Evolutionary conservation across 139 green algal genomes (phyloP).

Genomic region (Gonium pectorale): DNA sequence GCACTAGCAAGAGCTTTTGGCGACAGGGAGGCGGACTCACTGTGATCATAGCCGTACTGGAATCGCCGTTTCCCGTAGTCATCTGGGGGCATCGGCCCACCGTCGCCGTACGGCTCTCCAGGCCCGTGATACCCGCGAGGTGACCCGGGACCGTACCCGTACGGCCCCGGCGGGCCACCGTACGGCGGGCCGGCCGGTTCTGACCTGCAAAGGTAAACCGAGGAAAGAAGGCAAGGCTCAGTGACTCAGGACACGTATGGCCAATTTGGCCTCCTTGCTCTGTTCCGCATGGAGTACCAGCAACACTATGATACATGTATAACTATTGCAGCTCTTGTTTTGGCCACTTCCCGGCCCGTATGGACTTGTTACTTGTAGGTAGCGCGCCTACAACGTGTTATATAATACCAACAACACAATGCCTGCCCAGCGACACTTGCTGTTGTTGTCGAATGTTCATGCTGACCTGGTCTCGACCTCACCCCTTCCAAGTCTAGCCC

Average conservation of each 20-base stretch:
- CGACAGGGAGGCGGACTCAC: no score
- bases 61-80: conserved; percentile 32
- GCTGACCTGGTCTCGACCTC: no score
- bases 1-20: no score
- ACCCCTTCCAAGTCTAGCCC: no score
- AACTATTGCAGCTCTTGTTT: not conserved
- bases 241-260: not conserved
- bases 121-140: not conserved
- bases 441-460: no score
- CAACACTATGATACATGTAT: not conserved
- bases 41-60: conserved; percentile 28
- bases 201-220: not conserved
- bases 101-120: conserved; percentile 19
- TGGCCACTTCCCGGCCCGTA: not conserved
- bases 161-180: conserved; percentile 34
- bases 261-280: not conserved
- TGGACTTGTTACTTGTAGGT: no score
- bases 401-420: no score
- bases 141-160: conserved; percentile 28
- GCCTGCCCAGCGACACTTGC: no score
- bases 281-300: not conserved
- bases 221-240: not conserved
- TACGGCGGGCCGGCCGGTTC: conserved; percentile 26
- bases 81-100: not conserved
- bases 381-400: no score